Base-by-base conservation (phyloP, 169 alveolate species). In the Eimeria necatrix region DNA sequence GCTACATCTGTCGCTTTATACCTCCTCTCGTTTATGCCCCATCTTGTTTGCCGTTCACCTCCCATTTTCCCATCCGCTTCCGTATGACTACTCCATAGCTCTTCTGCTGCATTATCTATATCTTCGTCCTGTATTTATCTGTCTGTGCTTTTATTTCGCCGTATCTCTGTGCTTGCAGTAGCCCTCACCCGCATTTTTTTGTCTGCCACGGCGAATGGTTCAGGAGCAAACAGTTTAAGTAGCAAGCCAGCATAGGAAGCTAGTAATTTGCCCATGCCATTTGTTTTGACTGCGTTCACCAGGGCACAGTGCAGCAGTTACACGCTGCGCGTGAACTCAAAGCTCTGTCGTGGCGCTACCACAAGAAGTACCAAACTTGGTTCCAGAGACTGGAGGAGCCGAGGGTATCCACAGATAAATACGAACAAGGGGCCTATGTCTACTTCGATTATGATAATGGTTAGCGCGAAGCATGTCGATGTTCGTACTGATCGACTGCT, bases 231-330 rank as follows among this genome's bases (percentile, higher is more conserved):
- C 41, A 32, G 2, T 32, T 16, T 14, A 16, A 74, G 61, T 2
- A 16, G 16, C 41, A 16, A n/a, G 48, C 20, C n/a, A n/a, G 22
- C 16, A 46, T 74, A 74, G 4, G 22, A 32, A 46, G 41, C n/a
- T 14, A 20, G 16, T 20, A 2, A 14, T 18, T 80, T 14, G 49
- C 70, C 4, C 68, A 12, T 32, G 48, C 49, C 81, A 18, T n/a
- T 12, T 12, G 32, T 26, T 12, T n/a, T 83, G 46, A 12, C n/a
- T 12, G 32, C 51, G 46, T 32, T 32, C 10, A 9, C 74, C 96
- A 95, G 95, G 97, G 97, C 49, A 96, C 97, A n/a, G 89, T 88
- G 46, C 97, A 96, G 81, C 97, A 96, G 83, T 94, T 78, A 32
- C 71, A 93, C 56, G 97, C 97, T 0, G 96, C 97, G 48, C 73